Evolutionary conservation across 257 asterid species (phyloP).

Genomic region (Ballota nigra): DNA sequence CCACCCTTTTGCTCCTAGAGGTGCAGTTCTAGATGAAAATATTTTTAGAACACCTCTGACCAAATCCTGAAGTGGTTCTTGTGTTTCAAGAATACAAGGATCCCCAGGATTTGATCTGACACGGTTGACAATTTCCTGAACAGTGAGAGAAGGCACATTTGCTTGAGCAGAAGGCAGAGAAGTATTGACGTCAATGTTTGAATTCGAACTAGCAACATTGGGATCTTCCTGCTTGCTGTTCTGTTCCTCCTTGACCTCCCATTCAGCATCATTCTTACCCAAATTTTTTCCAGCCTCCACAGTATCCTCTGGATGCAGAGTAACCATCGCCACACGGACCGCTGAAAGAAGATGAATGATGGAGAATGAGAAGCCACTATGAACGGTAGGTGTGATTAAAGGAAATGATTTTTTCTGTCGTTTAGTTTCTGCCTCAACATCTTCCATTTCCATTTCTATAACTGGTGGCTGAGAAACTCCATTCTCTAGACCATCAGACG

Average conservation of each 20-base stretch:
- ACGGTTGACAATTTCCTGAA: slow-evolving; percentile 84
- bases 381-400: slow-evolving; percentile 84
- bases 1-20: slow-evolving; percentile 99
- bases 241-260: slow-evolving; percentile 44
- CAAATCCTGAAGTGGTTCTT: slow-evolving; percentile 97
- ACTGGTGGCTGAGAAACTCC: slow-evolving; percentile 52
- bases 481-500: slow-evolving; percentile 39
- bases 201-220: slow-evolving; percentile 33
- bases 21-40: slow-evolving; percentile 88
- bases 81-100: slow-evolving; percentile 94
- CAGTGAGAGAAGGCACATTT: slow-evolving; percentile 64
- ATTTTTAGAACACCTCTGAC: slow-evolving; percentile 93
- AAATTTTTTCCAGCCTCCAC: slow-evolving; percentile 41
- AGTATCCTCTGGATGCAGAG: slow-evolving; percentile 73
- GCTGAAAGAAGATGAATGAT: slow-evolving; percentile 95
- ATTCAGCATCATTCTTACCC: slow-evolving; percentile 47
- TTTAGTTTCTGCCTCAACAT: slow-evolving; percentile 55
- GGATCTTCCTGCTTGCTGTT: slow-evolving; percentile 44
- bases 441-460: slow-evolving; percentile 56
- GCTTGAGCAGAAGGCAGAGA: slow-evolving; percentile 44
- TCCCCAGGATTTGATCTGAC: slow-evolving; percentile 89
- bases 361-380: slow-evolving; percentile 87
- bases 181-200: slow-evolving; percentile 39
- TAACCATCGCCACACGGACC: slow-evolving; percentile 81
- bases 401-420: slow-evolving; percentile 74